Evolutionary conservation across 495 filamentous ascomycete species (phyloP), one percentile per base, ranked within the genome.

Genomic region (Tuber borchii): DNA sequence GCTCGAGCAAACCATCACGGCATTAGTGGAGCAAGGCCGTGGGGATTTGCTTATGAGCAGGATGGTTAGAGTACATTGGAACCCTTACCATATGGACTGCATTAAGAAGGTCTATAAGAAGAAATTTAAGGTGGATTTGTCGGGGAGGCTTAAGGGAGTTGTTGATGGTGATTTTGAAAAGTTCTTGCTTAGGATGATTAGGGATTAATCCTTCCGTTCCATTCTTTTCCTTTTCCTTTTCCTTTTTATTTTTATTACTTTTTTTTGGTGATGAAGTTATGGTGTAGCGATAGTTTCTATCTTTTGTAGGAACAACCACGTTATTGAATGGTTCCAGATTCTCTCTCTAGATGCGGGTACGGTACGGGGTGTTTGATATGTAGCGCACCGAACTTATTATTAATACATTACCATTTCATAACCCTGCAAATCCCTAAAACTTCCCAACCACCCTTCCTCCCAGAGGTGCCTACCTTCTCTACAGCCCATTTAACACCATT

Each of bases 401-500:
- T 26, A 46, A 37, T 40, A 71, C n/a, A 65, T 10, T 22, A 74
- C 80, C 48, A 80, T 69, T 74, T 77, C 74, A 70, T 80, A 45
- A 83, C 77, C n/a, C 81, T 83, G 78, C 78, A 83, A 69, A 83
- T 75, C 3, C 78, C 73, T 42, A 83, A 79, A 65, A 77, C 73
- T n/a, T 99, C 95, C 95, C 95, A 97, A 0, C 95, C 95, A 45
- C 90, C 95, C 83, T 90, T 86, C 87, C 89, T 92, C 72, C 95
- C 95, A 85, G 93, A 97, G 45, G 86, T 88, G 61, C 92, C 92
- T 17, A 95, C 93, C n/a, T 87, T 91, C 85, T 93, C 91, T 1
- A 88, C 93, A 70, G 77, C 85, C 95, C 94, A 97, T 0, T 80
- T 85, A 7, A 78, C 75, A 20, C 86, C 85, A n/a, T n/a, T n/a